A percentile compares a stretch with the other conserved stretches of the same genome.
phyloP scores from a whole-genome alignment of 176 grass and related monocot species.

The Puccinellia tenuiflora region DNA sequence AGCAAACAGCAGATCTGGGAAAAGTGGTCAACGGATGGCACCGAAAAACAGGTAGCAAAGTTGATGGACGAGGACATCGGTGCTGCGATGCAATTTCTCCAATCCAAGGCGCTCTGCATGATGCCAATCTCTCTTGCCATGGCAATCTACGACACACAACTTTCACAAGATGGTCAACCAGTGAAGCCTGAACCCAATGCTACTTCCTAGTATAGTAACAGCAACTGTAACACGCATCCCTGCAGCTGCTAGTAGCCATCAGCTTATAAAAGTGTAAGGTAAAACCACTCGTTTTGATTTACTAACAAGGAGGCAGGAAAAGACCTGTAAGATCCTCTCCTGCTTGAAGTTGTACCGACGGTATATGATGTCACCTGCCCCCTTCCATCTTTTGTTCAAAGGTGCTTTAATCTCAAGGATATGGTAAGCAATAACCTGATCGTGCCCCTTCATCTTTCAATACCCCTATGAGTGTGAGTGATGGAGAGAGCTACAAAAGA shows the following conservation, averaged over 20 bases:
- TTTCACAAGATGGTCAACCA: constrained; percentile 57
- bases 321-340: constrained; percentile 65
- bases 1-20: constrained; percentile 5
- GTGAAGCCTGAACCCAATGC: constrained; percentile 92
- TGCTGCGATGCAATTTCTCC: constrained; percentile 94
- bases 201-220: constrained; percentile 58
- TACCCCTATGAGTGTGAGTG: constrained; percentile 56
- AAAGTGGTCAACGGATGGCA: not conserved
- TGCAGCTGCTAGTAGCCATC: constrained; percentile 27
- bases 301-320: constrained; percentile 49
- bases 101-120: constrained; percentile 99
- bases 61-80: constrained; percentile 96
- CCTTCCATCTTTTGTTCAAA: constrained; percentile 67
- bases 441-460: constrained; percentile 58
- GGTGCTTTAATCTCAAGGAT: constrained; percentile 59
- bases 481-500: constrained; percentile 53
- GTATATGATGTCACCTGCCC: constrained; percentile 67
- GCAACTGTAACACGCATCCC: constrained; percentile 24
- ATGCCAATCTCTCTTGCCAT: constrained; percentile 97
- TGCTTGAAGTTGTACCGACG: constrained; percentile 56
- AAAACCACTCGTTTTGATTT: constrained; percentile 36
- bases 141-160: constrained; percentile 93
- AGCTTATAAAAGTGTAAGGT: constrained; percentile 53
- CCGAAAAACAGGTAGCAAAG: constrained; percentile 83
- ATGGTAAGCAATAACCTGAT: constrained; percentile 59